These are phyloP conservation scores for Monosporozyma yasuniensis DNA, from an alignment of 805 yeast species.

Conservation along the genomic window DNA sequence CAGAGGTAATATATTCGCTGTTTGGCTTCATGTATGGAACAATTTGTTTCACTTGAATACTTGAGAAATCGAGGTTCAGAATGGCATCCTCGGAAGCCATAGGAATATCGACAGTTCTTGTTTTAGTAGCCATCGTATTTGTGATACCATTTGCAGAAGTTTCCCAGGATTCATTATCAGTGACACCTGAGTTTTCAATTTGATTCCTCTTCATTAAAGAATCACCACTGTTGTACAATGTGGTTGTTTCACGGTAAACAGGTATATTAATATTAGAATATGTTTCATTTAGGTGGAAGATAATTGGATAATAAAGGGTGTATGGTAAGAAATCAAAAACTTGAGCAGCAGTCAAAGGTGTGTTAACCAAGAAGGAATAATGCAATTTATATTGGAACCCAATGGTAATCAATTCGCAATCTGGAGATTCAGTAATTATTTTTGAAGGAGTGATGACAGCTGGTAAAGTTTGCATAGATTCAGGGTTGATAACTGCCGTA, in stretches of 20 bases:
- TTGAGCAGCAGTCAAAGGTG: constrained; percentile 79
- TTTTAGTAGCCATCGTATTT: background rate
- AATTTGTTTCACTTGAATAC: constrained; percentile 7
- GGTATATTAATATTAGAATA: background rate
- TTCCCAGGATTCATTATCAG: background rate
- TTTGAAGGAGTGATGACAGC: constrained; percentile 33
- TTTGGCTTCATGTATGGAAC: constrained; percentile 15
- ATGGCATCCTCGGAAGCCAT: background rate
- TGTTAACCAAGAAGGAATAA: constrained; percentile 76
- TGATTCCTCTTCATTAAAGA: background rate
- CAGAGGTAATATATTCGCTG: constrained; percentile 64
- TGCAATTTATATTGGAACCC: constrained; percentile 65
- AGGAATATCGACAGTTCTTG: background rate
- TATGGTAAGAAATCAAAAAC: constrained; percentile 62
- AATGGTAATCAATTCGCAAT: constrained; percentile 22
- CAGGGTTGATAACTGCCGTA: constrained; percentile 6
- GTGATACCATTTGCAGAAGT: background rate
- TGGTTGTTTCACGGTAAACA: background rate
- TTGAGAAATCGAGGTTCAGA: background rate
- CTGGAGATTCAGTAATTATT: constrained; percentile 28
- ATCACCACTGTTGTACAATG: background rate
- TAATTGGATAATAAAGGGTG: constrained; percentile 49
- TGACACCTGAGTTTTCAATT: background rate
- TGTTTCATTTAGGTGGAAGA: background rate
- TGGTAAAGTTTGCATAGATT: constrained; percentile 33